phyloP scores from a whole-genome alignment of 345 rosid genomes.

The Salix udensis region DNA sequence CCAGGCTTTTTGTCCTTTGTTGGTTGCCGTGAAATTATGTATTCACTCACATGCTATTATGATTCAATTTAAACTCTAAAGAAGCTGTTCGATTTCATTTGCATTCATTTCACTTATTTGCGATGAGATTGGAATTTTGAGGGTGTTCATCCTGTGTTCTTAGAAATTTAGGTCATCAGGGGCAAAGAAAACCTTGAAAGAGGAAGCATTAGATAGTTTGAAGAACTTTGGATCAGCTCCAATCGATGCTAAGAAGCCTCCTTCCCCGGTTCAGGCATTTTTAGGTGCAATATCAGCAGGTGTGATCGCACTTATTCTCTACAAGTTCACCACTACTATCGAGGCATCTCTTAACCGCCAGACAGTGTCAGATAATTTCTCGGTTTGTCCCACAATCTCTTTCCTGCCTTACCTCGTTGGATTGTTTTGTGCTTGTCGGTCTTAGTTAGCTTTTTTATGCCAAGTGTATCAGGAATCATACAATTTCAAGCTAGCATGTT shows the following conservation, averaged over 20 bases:
- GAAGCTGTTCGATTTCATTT: neutral
- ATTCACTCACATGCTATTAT: neutral
- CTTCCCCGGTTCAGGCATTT: constrained; percentile 73
- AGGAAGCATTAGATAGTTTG: constrained; percentile 71
- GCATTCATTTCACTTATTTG: neutral
- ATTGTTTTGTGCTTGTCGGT: neutral
- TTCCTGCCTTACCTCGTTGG: neutral
- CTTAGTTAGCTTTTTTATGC: neutral
- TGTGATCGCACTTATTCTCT: constrained; percentile 77
- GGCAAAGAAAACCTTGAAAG: constrained; percentile 65
- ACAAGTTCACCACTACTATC: constrained; percentile 73
- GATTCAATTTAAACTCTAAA: neutral
- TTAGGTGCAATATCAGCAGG: constrained; percentile 75
- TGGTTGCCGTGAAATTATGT: neutral
- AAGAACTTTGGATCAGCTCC: constrained; percentile 57
- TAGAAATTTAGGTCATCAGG: constrained; percentile 74
- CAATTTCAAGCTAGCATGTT: neutral
- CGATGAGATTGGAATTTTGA: neutral
- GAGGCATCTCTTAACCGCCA: constrained; percentile 80
- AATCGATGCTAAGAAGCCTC: constrained; percentile 46
- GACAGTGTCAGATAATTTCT: constrained; percentile 60
- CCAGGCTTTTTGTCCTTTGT: neutral
- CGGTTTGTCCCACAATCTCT: constrained; percentile 40
- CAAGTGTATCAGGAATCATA: neutral
- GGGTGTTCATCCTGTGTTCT: constrained; percentile 11